These are phyloP conservation scores for Kandelia obovata DNA, from an alignment of 345 rosid genomes.

Conservation along the genomic window DNA sequence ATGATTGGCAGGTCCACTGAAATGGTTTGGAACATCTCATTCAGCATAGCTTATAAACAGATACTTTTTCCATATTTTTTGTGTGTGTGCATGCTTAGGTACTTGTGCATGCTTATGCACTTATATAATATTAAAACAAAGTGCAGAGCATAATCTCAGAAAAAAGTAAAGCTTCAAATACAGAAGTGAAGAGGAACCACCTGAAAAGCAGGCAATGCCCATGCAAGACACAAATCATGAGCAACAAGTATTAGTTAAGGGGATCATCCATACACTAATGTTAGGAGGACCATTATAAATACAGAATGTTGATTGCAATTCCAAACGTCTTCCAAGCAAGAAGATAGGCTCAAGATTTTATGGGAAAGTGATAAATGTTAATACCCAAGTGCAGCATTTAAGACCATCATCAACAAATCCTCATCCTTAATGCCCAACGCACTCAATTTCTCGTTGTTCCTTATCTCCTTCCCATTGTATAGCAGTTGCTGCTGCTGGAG, in stretches of 20 bases:
- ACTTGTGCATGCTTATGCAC: background rate
- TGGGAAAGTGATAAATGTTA: background rate
- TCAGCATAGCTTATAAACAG: conserved; percentile 7
- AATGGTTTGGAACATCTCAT: conserved; percentile 14
- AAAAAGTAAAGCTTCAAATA: background rate
- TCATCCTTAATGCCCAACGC: conserved; percentile 84
- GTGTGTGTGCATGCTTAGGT: no score
- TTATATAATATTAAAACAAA: background rate
- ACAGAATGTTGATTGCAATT: background rate
- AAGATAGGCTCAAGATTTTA: background rate
- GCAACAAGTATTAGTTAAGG: no score
- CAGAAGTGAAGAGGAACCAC: no score
- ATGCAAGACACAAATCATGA: no score
- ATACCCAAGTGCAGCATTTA: conserved; percentile 52
- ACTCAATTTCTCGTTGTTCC: conserved; percentile 71
- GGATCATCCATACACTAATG: no score
- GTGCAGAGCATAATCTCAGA: background rate
- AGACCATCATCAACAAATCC: conserved; percentile 92
- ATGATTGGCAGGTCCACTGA: conserved; percentile 52
- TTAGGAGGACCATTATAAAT: no score
- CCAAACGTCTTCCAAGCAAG: background rate
- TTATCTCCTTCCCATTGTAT: conserved; percentile 76
- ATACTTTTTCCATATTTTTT: background rate
- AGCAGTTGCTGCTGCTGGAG: conserved; percentile 88
- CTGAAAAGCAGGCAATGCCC: no score